Percentiles rank a stretch among this genome's conserved stretches.
These are phyloP conservation scores for Fusarium tricinctum DNA, from an alignment of 2,329 filamentous ascomycete genomes.

Conservation along the genomic window DNA sequence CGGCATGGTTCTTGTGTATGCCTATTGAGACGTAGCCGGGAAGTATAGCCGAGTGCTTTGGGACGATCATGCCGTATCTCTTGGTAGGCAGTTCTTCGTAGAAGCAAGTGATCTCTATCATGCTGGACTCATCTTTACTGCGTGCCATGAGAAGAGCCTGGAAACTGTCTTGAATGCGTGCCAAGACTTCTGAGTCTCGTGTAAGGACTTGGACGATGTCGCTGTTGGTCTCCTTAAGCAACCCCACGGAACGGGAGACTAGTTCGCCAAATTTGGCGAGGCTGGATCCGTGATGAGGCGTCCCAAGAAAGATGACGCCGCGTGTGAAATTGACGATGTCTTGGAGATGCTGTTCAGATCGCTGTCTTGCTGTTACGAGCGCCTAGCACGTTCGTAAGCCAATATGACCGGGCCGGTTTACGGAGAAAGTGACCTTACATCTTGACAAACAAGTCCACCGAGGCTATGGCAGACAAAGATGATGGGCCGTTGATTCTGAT, in stretches of 20 bases:
- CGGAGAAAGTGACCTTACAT: conserved; percentile 11
- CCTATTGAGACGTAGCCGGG: conserved; percentile 24
- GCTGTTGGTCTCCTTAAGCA: conserved; percentile 37
- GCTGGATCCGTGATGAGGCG: conserved; percentile 36
- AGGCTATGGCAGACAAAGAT: conserved; percentile 41
- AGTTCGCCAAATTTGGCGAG: conserved; percentile 31
- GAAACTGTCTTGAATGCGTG: conserved; percentile 29
- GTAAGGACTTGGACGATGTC: conserved; percentile 21
- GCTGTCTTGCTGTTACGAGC: conserved; percentile 25
- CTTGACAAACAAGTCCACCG: conserved; percentile 38
- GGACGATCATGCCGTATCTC: conserved; percentile 15
- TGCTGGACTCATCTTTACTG: background rate
- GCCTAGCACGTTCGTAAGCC: conserved; percentile 12
- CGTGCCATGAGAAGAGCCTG: conserved; percentile 18
- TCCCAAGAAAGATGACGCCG: conserved; percentile 35
- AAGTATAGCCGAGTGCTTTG: conserved; percentile 29
- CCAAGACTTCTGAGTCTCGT: conserved; percentile 34
- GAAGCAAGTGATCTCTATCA: conserved; percentile 37
- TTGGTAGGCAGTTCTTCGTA: conserved; percentile 40
- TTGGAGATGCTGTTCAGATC: conserved; percentile 24
- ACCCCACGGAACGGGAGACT: conserved; percentile 17
- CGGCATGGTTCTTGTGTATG: conserved; percentile 25
- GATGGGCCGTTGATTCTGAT: conserved; percentile 23
- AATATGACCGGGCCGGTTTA: accelerated
- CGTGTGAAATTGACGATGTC: conserved; percentile 20